Conservation (phyloP, 2,329 filamentous ascomycete genomes). For the Aureobasidium sp. region DNA sequence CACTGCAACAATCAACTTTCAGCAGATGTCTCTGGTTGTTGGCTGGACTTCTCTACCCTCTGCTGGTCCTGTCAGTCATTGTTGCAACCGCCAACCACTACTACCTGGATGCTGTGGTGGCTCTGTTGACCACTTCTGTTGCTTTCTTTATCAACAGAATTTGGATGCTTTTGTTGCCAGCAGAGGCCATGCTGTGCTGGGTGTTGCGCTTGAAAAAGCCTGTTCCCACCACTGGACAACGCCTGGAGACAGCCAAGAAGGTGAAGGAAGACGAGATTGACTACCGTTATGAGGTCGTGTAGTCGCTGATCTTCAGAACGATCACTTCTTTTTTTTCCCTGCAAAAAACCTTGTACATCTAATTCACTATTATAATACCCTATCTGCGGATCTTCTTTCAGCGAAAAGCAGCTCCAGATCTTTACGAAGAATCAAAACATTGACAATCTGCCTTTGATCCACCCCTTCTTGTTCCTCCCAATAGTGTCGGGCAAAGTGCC, state of each 20-base stretch:
- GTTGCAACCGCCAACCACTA: constrained; percentile 59
- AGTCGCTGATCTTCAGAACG: not conserved
- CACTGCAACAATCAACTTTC: constrained; percentile 26
- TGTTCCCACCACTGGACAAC: constrained; percentile 47
- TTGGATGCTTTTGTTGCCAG: constrained; percentile 44
- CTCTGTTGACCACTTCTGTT: constrained; percentile 41
- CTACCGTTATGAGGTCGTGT: constrained; percentile 6
- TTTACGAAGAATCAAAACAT: not conserved
- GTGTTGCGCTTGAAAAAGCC: constrained; percentile 46
- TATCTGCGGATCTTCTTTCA: not conserved
- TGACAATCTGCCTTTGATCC: not conserved
- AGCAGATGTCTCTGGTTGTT: constrained; percentile 24
- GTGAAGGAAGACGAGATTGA: not conserved
- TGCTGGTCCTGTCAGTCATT: constrained; percentile 44
- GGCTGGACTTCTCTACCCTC: constrained; percentile 36
- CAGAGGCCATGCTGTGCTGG: constrained; percentile 46
- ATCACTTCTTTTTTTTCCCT: not conserved
- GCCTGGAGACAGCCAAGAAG: constrained; percentile 23
- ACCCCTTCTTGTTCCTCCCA: not conserved
- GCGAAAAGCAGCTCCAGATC: not conserved
- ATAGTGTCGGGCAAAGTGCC: not conserved
- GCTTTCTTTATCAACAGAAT: constrained; percentile 44
- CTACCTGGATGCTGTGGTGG: constrained; percentile 48
- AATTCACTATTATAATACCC: not conserved
- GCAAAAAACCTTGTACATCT: not conserved